phyloP scores from a whole-genome alignment of 345 rosid genomes.

The Dipteronia dyeriana region DNA sequence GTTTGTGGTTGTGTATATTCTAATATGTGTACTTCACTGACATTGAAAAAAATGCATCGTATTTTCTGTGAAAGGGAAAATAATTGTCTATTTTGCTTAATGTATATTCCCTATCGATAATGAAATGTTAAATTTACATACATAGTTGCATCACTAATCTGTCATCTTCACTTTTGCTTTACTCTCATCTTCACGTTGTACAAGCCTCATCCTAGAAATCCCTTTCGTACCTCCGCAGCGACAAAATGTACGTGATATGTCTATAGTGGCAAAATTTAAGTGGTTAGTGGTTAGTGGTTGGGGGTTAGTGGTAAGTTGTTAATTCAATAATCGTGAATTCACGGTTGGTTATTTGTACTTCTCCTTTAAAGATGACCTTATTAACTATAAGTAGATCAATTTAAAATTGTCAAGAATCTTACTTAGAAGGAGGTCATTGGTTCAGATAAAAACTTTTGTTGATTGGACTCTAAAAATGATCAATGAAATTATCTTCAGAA shows the following conservation, averaged over 20 bases:
- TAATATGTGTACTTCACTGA: constrained; percentile 15
- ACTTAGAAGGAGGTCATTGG: background rate
- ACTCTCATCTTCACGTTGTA: background rate
- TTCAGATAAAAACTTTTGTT: no score
- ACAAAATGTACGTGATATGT: no score
- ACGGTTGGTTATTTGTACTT: no score
- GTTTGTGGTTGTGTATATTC: constrained; percentile 16
- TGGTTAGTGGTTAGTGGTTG: background rate
- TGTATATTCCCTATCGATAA: constrained; percentile 24
- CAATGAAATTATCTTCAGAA: background rate
- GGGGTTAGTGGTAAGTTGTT: no score
- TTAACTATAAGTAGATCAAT: no score
- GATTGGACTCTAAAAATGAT: background rate
- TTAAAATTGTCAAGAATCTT: background rate
- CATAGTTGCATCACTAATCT: background rate
- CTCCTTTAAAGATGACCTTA: no score
- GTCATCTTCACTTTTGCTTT: background rate
- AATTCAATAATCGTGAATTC: no score
- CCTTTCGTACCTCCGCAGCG: background rate
- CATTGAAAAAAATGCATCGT: constrained; percentile 13
- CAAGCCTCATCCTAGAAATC: background rate
- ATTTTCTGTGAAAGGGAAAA: constrained; percentile 2
- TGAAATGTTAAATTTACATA: constrained; percentile 14
- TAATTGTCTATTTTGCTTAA: constrained; percentile 23
- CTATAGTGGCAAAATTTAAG: no score